These are phyloP conservation scores for maize (Zea mays) DNA, from an alignment of 176 grass and related monocot genomes.

Conservation along the genomic window DNA sequence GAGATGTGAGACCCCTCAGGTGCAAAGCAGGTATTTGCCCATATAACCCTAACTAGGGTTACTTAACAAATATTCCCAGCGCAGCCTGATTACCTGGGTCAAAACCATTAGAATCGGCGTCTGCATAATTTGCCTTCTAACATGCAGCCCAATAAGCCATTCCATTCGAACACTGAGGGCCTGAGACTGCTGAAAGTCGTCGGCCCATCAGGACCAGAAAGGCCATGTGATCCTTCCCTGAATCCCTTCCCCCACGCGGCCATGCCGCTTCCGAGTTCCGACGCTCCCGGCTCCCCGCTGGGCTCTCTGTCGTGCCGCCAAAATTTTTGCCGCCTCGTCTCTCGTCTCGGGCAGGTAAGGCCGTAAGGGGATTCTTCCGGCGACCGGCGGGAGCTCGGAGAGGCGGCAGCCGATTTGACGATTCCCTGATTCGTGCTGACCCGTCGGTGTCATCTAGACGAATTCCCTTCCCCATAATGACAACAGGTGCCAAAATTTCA, in stretches of 20 bases:
- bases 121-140: no score
- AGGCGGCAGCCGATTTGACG: background rate
- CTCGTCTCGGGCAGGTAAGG: background rate
- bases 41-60: no score
- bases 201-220: background rate
- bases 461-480: background rate
- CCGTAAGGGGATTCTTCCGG: background rate
- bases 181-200: background rate
- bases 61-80: no score
- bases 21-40: no score
- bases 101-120: no score
- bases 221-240: background rate
- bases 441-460: background rate
- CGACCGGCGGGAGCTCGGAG: background rate
- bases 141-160: background rate
- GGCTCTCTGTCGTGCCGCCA: constrained; percentile 33
- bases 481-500: constrained; percentile 18
- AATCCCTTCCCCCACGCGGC: background rate
- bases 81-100: no score
- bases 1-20: no score
- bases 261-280: background rate
- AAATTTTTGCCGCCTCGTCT: constrained; percentile 16
- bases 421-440: background rate
- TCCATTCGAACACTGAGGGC: background rate
- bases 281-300: background rate